phyloP scores from a whole-genome alignment of 2,329 filamentous ascomycete genomes.

The Chrysoporthe cubensis region DNA sequence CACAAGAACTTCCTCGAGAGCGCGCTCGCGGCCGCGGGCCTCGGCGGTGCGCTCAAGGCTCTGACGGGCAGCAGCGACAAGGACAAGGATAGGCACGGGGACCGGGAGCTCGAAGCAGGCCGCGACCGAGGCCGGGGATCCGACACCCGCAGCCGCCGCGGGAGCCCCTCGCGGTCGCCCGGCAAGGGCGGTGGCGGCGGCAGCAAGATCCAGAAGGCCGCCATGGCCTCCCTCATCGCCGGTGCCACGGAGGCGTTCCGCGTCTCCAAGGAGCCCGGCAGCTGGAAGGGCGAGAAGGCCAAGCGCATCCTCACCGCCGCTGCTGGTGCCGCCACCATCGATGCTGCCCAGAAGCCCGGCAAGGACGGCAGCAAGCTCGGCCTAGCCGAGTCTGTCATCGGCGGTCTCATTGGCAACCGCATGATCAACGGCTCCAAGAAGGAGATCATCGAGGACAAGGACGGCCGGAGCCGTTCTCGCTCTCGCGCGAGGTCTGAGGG shows the following conservation, averaged over 20 bases:
- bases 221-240: conserved; percentile 87
- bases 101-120: conserved; percentile 26
- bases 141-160: conserved; percentile 54
- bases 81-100: conserved; percentile 31
- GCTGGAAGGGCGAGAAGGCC: conserved; percentile 89
- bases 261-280: conserved; percentile 83
- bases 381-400: conserved; percentile 83
- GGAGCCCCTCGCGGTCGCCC: conserved; percentile 55
- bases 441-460: conserved; percentile 65
- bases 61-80: conserved; percentile 55
- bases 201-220: conserved; percentile 78
- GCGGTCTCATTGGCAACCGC: conserved; percentile 84
- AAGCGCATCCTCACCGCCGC: conserved; percentile 91
- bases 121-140: conserved; percentile 39
- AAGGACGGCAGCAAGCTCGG: conserved; percentile 83
- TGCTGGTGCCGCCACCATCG: conserved; percentile 81
- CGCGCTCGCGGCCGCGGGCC: conserved; percentile 63
- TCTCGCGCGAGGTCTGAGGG: conserved; percentile 71
- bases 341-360: conserved; percentile 72
- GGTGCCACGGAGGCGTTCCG: conserved; percentile 92
- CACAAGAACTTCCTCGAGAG: conserved; percentile 68
- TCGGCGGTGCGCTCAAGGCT: conserved; percentile 65
- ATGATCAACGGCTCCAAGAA: conserved; percentile 79
- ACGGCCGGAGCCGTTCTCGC: conserved; percentile 69
- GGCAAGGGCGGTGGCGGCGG: conserved; percentile 46